These are phyloP conservation scores for Entomortierella chlamydospora DNA, from an alignment of 192 early-diverging fungal genomes.

Conservation along the genomic window DNA sequence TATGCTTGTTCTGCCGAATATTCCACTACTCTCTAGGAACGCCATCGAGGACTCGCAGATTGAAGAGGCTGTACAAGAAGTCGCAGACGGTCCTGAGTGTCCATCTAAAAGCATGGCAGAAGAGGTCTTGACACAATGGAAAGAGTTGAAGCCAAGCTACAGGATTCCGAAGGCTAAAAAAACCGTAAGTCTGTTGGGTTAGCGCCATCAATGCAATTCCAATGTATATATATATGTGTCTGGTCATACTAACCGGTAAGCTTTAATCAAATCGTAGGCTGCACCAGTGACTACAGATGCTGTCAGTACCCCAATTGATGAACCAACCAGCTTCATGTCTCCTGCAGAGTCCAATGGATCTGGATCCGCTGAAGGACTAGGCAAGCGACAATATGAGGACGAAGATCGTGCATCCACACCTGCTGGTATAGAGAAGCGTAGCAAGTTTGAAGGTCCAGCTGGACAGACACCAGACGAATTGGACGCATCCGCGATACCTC, in stretches of 20 bases:
- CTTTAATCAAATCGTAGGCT: background rate
- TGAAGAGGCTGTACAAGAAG: constrained; percentile 70
- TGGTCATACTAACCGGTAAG: background rate
- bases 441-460: constrained; percentile 25
- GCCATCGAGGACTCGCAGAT: constrained; percentile 82
- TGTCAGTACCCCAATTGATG: constrained; percentile 25
- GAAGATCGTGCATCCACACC: constrained; percentile 51
- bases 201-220: too few relatives aligned
- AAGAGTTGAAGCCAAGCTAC: constrained; percentile 62
- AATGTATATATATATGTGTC: constrained; percentile 8
- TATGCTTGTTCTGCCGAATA: constrained; percentile 72
- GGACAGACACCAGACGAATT: constrained; percentile 18
- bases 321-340: constrained; percentile 42
- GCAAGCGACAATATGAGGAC: constrained; percentile 50
- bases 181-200: constrained; percentile 22
- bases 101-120: constrained; percentile 60
- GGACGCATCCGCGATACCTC: background rate
- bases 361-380: constrained; percentile 41
- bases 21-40: constrained; percentile 87
- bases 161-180: constrained; percentile 69
- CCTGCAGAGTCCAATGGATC: constrained; percentile 47
- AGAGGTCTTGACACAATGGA: constrained; percentile 63
- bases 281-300: constrained; percentile 9
- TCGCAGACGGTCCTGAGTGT: constrained; percentile 60
- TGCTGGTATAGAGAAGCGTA: constrained; percentile 49